Conservation (phyloP, 2,329 filamentous ascomycete species). For the Lachnellula suecica region DNA sequence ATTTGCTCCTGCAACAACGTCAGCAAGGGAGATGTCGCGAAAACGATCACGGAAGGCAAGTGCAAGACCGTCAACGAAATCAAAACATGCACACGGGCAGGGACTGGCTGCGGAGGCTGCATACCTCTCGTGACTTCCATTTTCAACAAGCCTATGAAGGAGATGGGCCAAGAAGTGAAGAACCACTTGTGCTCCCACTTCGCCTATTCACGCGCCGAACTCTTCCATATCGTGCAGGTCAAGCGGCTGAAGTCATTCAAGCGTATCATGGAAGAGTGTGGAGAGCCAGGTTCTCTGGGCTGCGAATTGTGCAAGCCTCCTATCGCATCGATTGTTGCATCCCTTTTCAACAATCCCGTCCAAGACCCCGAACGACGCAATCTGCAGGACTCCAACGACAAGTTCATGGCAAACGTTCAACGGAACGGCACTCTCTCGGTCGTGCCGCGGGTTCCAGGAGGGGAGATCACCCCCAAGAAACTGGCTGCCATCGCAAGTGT, state of each 20-base stretch:
- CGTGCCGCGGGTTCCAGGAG: conserved; percentile 77
- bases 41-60: conserved; percentile 70
- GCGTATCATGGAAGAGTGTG: conserved; percentile 76
- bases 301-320: conserved; percentile 87
- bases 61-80: conserved; percentile 82
- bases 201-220: conserved; percentile 76
- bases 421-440: conserved; percentile 90
- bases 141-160: conserved; percentile 84
- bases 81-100: conserved; percentile 91
- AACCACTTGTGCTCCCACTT: conserved; percentile 87
- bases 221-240: conserved; percentile 87
- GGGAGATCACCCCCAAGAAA: conserved; percentile 85
- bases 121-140: conserved; percentile 86
- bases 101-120: conserved; percentile 87
- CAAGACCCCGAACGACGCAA: conserved; percentile 70
- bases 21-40: conserved; percentile 76
- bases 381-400: conserved; percentile 88
- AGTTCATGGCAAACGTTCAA: conserved; percentile 86
- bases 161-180: conserved; percentile 82
- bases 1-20: conserved; percentile 95
- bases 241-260: conserved; percentile 72
- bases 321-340: conserved; percentile 77
- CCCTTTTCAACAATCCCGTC: conserved; percentile 80
- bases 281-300: conserved; percentile 68
- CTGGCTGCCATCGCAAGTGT: conserved; percentile 81